Percentiles rank a stretch among this genome's conserved stretches.
Conservation (phyloP, 345 rosid genomes). For the Eucalyptus regnans region DNA sequence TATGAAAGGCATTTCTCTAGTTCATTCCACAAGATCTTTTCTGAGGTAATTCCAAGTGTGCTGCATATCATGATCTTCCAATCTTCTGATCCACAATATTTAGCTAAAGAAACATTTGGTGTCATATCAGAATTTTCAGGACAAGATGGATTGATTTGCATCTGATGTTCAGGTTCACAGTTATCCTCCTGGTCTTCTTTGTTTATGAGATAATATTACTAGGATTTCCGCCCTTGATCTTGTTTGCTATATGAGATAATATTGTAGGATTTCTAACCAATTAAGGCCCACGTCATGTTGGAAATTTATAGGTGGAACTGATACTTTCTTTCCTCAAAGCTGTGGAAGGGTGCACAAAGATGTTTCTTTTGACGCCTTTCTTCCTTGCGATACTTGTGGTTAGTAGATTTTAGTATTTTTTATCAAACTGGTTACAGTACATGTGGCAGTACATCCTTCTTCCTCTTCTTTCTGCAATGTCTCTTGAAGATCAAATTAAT, state of each 20-base stretch:
- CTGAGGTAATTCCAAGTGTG: constrained; percentile 37
- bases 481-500: background rate
- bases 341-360: constrained; percentile 66
- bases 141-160: constrained; percentile 25
- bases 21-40: constrained; percentile 62
- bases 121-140: constrained; percentile 62
- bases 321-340: constrained; percentile 72
- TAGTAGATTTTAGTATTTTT: constrained; percentile 1
- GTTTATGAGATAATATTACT: background rate
- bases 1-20: constrained; percentile 59
- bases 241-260: background rate
- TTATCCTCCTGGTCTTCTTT: background rate
- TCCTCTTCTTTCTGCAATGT: background rate
- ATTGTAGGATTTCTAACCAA: background rate
- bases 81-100: background rate
- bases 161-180: constrained; percentile 56
- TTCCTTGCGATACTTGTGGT: constrained; percentile 79
- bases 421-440: background rate
- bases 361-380: constrained; percentile 52
- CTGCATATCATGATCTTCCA: background rate
- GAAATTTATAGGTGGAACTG: constrained; percentile 38
- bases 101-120: background rate
- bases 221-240: background rate
- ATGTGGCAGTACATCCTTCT: background rate
- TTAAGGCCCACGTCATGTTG: background rate